phyloP scores from a whole-genome alignment of 1,284 basidiomycete species.

The Leccinum angustisporum region DNA sequence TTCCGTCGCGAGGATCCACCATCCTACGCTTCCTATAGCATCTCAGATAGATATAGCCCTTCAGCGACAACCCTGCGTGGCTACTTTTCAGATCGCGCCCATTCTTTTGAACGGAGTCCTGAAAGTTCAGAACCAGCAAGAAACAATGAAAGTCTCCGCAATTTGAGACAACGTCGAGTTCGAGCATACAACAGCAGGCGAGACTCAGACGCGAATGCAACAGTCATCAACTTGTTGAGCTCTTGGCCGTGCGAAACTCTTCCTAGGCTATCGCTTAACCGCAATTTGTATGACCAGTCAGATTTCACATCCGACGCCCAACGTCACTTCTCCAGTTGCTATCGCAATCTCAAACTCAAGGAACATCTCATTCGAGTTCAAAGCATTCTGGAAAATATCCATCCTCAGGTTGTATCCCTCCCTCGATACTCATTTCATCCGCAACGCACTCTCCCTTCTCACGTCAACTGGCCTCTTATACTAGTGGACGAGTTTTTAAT shows the following conservation, averaged over 20 bases:
- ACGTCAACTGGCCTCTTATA: neutral
- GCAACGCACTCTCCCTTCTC: neutral
- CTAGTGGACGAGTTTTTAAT: too few relatives aligned
- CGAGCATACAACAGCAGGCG: conserved; percentile 12
- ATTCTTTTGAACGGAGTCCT: conserved; percentile 16
- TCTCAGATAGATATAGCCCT: conserved; percentile 16
- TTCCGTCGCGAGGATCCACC: neutral
- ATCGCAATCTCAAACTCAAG: conserved; percentile 17
- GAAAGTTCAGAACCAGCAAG: neutral
- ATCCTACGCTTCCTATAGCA: conserved; percentile 11
- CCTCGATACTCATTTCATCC: neutral
- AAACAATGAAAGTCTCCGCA: conserved; percentile 3
- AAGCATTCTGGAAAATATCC: conserved; percentile 3
- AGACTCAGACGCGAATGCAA: conserved; percentile 3
- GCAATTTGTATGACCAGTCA: conserved; percentile 8
- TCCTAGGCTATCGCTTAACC: conserved; percentile 6
- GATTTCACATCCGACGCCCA: conserved; percentile 3
- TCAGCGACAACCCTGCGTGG: neutral
- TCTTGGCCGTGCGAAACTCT: conserved; percentile 23
- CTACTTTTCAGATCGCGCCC: conserved; percentile 7
- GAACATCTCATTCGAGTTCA: conserved; percentile 11
- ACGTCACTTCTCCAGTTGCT: conserved; percentile 13
- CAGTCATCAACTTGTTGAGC: neutral
- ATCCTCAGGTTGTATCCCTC: neutral
- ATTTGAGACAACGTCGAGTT: conserved; percentile 8